Percentiles rank a stretch among this genome's conserved stretches.
Conservation (phyloP, 2,329 filamentous ascomycete species). For the Coleophoma eucalyptorum region DNA sequence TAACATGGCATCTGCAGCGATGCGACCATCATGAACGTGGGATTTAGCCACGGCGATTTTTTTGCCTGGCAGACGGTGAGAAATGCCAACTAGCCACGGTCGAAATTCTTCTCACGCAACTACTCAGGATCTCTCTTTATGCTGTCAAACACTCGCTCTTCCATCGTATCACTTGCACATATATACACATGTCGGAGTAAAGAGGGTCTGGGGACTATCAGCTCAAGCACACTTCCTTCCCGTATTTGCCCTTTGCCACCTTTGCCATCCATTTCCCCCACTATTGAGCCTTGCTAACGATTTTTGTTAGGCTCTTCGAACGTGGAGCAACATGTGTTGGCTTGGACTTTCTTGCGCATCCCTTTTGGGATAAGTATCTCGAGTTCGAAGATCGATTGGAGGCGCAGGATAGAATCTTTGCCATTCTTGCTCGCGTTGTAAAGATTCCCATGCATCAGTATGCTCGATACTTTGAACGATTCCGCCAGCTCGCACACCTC, state of each 20-base stretch:
- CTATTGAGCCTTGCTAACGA: conserved; percentile 2
- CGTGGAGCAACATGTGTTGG: conserved; percentile 81
- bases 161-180: conserved; percentile 30
- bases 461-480: conserved; percentile 89
- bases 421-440: conserved; percentile 77
- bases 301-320: conserved; percentile 73
- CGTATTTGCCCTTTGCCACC: conserved; percentile 56
- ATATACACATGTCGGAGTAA: conserved; percentile 27
- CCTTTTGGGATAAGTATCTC: conserved; percentile 98
- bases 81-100: conserved; percentile 59
- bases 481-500: conserved; percentile 70
- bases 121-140: conserved; percentile 57
- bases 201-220: conserved; percentile 43
- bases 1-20: conserved; percentile 47
- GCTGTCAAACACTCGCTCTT: conserved; percentile 40
- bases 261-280: conserved; percentile 18
- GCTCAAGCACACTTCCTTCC: conserved; percentile 49
- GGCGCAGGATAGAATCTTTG: conserved; percentile 78
- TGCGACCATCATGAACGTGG: conserved; percentile 21
- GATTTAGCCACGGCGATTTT: conserved; percentile 28
- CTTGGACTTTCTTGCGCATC: conserved; percentile 88
- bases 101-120: conserved; percentile 62
- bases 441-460: conserved; percentile 95
- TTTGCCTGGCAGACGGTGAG: conserved; percentile 63
- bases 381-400: conserved; percentile 94